Conservation (phyloP, 805 yeast genomes). For the Candida khao-thaluensis region DNA sequence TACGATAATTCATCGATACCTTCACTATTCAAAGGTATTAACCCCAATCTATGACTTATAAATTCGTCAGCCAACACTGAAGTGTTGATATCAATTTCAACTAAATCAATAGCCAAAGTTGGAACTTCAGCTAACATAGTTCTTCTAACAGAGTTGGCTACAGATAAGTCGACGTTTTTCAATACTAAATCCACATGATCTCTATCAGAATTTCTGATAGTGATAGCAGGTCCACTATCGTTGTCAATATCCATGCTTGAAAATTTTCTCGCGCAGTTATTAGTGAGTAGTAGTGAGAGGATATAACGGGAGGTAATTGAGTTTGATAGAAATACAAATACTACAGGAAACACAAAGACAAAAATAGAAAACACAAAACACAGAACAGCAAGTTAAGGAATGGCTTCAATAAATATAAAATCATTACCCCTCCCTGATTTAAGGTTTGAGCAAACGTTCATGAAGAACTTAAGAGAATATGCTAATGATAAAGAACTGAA, state of each 20-base stretch:
- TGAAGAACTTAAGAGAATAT: slow-evolving; percentile 29
- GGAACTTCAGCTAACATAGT: slow-evolving; percentile 96
- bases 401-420: too few relatives aligned
- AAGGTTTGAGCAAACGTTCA: slow-evolving; percentile 64
- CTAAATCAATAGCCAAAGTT: slow-evolving; percentile 92
- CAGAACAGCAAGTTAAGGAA: too few relatives aligned
- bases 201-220: slow-evolving; percentile 79
- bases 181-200: slow-evolving; percentile 91
- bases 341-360: too few relatives aligned
- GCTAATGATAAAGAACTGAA: slow-evolving; percentile 18
- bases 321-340: too few relatives aligned
- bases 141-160: slow-evolving; percentile 91
- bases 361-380: too few relatives aligned
- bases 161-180: slow-evolving; percentile 80
- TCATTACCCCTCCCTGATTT: slow-evolving; percentile 54
- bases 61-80: slow-evolving; percentile 97
- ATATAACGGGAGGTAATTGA: too few relatives aligned
- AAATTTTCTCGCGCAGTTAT: slow-evolving; percentile 14
- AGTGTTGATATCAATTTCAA: slow-evolving; percentile 89
- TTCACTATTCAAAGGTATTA: slow-evolving; percentile 81
- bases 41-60: slow-evolving; percentile 88
- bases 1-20: slow-evolving; percentile 83
- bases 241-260: slow-evolving; percentile 24
- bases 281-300: too few relatives aligned
- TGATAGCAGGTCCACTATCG: slow-evolving; percentile 69